Percentiles rank a stretch among this genome's conserved stretches.
These are phyloP conservation scores for Tritrichomonas musculus DNA, from an alignment of 208 protist genomes.

Conservation along the genomic window DNA sequence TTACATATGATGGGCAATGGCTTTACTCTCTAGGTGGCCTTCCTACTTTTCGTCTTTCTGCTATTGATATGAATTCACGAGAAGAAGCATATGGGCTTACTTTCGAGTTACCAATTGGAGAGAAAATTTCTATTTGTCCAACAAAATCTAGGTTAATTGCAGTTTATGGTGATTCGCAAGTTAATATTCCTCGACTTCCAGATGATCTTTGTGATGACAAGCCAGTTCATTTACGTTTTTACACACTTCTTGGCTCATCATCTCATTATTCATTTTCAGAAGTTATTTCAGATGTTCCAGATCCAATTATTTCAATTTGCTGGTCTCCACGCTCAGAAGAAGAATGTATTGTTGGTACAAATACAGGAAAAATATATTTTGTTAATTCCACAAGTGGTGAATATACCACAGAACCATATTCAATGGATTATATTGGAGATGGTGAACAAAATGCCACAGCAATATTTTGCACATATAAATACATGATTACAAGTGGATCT, in stretches of 20 bases:
- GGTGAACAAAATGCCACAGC: neutral
- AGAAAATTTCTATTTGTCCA: neutral
- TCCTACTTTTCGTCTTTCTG: constrained; percentile 24
- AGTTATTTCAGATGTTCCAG: neutral
- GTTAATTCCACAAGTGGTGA: neutral
- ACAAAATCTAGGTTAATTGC: neutral
- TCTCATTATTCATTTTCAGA: neutral
- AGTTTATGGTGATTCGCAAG: neutral
- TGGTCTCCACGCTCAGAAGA: constrained; percentile 13
- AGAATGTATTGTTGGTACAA: neutral
- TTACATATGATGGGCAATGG: constrained; percentile 20
- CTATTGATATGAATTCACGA: neutral
- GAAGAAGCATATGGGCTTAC: neutral
- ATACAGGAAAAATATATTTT: neutral
- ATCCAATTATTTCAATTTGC: neutral
- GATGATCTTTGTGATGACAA: neutral
- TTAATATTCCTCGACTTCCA: neutral
- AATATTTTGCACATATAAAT: neutral
- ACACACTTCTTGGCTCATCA: neutral
- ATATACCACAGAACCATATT: neutral
- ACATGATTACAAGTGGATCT: neutral
- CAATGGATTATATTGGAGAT: neutral
- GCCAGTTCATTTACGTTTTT: neutral
- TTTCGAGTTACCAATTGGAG: neutral
- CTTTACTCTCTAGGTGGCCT: neutral